phyloP scores from a whole-genome alignment of 106 monocot genomes.

The Triglochin maritima region DNA sequence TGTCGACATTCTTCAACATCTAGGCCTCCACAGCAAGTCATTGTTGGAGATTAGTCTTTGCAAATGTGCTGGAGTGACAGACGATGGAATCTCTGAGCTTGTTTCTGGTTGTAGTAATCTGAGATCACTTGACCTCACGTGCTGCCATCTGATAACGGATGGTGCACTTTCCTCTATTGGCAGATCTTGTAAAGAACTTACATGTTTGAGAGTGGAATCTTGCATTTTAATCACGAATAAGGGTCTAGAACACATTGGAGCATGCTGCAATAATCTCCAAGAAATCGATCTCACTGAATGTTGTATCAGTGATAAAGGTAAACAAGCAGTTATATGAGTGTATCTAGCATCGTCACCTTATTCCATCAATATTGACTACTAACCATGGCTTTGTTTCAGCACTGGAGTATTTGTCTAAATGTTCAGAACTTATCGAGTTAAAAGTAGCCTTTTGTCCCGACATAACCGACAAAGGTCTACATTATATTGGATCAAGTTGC shows the following conservation, averaged over 20 bases:
- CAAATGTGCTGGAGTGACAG: slow-evolving; percentile 68
- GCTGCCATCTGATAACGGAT: slow-evolving; percentile 63
- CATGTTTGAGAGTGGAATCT: slow-evolving; percentile 54
- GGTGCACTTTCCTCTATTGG: slow-evolving; percentile 37
- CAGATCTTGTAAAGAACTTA: slow-evolving; percentile 34
- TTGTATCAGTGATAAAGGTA: slow-evolving; percentile 48
- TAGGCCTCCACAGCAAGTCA: slow-evolving; percentile 47
- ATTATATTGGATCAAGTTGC: slow-evolving; percentile 52
- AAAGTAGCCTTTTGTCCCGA: slow-evolving; percentile 66
- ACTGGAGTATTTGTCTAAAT: slow-evolving; percentile 47
- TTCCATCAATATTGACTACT: background rate
- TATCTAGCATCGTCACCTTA: background rate
- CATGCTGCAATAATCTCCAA: slow-evolving; percentile 32
- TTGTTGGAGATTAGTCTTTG: slow-evolving; percentile 69
- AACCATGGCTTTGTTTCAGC: slow-evolving; percentile 24
- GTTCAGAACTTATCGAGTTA: slow-evolving; percentile 43
- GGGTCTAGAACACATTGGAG: slow-evolving; percentile 44
- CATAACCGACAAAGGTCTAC: slow-evolving; percentile 51
- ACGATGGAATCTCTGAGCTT: slow-evolving; percentile 52
- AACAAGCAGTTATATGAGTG: background rate
- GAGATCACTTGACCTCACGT: slow-evolving; percentile 60
- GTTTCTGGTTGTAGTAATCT: slow-evolving; percentile 32
- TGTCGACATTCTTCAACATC: slow-evolving; percentile 23
- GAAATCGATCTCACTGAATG: slow-evolving; percentile 93
- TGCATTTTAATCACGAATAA: slow-evolving; percentile 57